Conservation (phyloP, 306 rosid species). For the Luffa aegyptiaca region DNA sequence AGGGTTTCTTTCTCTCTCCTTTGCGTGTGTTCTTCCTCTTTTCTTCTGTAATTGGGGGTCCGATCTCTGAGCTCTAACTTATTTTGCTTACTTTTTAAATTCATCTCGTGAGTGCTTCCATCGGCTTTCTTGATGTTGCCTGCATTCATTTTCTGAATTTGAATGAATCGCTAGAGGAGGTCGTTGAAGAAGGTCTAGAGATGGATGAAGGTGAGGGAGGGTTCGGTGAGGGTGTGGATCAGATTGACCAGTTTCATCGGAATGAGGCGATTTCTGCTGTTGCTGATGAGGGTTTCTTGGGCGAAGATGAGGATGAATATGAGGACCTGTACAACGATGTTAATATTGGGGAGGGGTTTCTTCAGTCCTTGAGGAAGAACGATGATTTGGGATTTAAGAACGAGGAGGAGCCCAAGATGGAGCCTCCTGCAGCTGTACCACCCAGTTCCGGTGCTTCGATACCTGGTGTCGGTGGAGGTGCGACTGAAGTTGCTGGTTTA, state of each 20-base stretch:
- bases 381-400: conserved; percentile 50
- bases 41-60: neutral
- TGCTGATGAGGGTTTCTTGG: conserved; percentile 77
- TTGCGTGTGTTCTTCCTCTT: neutral
- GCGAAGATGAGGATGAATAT: conserved; percentile 85
- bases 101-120: neutral
- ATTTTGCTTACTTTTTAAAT: neutral
- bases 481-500: conserved; percentile 11
- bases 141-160: neutral
- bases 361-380: conserved; percentile 65
- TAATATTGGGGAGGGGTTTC: conserved; percentile 86
- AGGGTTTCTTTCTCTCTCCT: conserved; percentile 10
- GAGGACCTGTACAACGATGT: conserved; percentile 97
- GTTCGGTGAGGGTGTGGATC: conserved; percentile 58
- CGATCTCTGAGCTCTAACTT: neutral
- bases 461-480: conserved; percentile 43
- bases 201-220: conserved; percentile 73
- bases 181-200: neutral
- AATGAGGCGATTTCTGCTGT: conserved; percentile 99
- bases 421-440: conserved; percentile 10
- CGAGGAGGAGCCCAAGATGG: conserved; percentile 48
- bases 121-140: neutral
- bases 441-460: conserved; percentile 28
- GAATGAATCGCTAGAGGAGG: neutral
- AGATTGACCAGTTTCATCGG: conserved; percentile 81